A percentile compares a stretch with the other conserved stretches of the same genome.
Evolutionary conservation across 2,329 filamentous ascomycete genomes (phyloP).

Genomic region (Talaromyces sp.): DNA sequence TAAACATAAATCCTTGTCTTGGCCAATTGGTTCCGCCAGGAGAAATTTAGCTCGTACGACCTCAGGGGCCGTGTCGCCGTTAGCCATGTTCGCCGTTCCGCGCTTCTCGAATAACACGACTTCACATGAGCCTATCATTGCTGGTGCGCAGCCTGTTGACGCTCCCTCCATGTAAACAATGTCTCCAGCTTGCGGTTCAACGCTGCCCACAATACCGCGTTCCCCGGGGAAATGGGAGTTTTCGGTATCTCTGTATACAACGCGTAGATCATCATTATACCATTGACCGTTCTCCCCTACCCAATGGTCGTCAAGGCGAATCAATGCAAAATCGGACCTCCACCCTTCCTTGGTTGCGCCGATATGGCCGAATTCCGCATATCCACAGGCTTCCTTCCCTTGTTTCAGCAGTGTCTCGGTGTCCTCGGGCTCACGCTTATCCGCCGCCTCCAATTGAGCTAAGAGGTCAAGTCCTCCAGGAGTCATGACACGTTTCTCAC

Average conservation of each 20-base stretch:
- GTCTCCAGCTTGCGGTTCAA: constrained; percentile 1
- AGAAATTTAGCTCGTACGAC: not conserved
- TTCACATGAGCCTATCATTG: constrained; percentile 3
- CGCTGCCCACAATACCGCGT: not conserved
- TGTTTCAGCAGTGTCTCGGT: not conserved
- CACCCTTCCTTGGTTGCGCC: constrained; percentile 1
- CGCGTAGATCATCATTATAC: not conserved
- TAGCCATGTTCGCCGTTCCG: not conserved
- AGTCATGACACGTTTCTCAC: constrained; percentile 1
- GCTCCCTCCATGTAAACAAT: constrained; percentile 10
- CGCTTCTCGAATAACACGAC: not conserved
- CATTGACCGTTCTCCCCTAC: not conserved
- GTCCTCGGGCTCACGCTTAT: not conserved
- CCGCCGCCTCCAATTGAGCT: not conserved
- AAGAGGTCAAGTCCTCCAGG: constrained; percentile 7
- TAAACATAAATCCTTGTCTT: no score
- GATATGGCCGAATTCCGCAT: constrained; percentile 2
- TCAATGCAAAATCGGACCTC: constrained; percentile 5
- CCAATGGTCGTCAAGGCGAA: constrained; percentile 4
- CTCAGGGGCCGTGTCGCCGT: not conserved
- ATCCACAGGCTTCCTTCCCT: not conserved
- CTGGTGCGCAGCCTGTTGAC: constrained; percentile 1
- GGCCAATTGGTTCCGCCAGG: not conserved
- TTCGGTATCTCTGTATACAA: not conserved
- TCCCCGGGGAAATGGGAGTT: not conserved